Percentiles rank a stretch among this genome's conserved stretches.
These are phyloP conservation scores for Blastobotrys buckinghamii DNA, from an alignment of 1,139 yeast species.

Conservation along the genomic window DNA sequence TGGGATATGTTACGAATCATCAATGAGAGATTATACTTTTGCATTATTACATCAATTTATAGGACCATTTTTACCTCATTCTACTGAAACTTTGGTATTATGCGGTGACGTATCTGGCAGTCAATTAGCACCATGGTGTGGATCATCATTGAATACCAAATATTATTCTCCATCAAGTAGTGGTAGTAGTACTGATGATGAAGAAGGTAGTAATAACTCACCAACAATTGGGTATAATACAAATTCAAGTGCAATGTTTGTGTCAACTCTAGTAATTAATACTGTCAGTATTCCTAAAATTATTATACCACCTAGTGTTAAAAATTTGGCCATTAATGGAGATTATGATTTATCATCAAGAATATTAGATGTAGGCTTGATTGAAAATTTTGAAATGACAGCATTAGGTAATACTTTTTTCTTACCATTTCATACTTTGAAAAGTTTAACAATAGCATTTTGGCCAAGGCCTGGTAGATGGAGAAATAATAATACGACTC, in stretches of 20 bases:
- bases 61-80: conserved; percentile 10
- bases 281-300: neutral
- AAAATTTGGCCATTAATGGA: conserved; percentile 4
- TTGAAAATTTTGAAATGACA: conserved; percentile 1
- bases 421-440: conserved; percentile 3
- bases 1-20: conserved; percentile 6
- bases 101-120: conserved; percentile 5
- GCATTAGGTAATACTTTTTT: conserved; percentile 4
- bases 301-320: conserved; percentile 1
- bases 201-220: neutral
- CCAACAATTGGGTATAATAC: neutral
- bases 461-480: conserved; percentile 4
- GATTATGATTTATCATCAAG: conserved; percentile 1
- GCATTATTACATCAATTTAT: conserved; percentile 1
- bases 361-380: neutral
- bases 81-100: conserved; percentile 5
- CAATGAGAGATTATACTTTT: conserved; percentile 5
- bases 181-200: neutral
- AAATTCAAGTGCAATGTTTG: neutral
- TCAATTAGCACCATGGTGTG: neutral
- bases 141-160: neutral
- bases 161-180: neutral
- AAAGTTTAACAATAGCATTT: conserved; percentile 2
- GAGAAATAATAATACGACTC: neutral
- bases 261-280: neutral